phyloP scores from a whole-genome alignment of 2,329 filamentous ascomycete genomes.

The Cephalotrichum gorgonifer region DNA sequence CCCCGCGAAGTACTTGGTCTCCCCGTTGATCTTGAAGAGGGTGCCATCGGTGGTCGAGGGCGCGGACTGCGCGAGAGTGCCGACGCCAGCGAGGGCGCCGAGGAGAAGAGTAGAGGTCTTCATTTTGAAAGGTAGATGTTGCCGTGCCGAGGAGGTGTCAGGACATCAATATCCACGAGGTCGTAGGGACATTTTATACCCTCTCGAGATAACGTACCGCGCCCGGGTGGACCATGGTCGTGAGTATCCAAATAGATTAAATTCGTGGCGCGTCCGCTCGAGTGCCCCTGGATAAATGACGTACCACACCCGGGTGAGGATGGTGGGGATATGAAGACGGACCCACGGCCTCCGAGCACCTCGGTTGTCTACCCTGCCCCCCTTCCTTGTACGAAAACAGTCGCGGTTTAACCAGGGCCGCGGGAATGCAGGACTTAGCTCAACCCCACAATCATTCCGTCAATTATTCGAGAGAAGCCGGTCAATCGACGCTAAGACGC shows the following conservation, averaged over 20 bases:
- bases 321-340: slow-evolving; percentile 2
- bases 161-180: background rate
- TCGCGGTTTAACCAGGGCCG: no score
- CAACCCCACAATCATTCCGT: background rate
- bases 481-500: background rate
- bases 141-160: background rate
- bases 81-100: background rate
- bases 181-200: background rate
- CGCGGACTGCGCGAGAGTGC: slow-evolving; percentile 6
- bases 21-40: slow-evolving; percentile 31
- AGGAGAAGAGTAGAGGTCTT: background rate
- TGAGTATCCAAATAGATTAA: background rate
- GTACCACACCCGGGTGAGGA: background rate
- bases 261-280: background rate
- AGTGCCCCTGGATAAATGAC: slow-evolving; percentile 2
- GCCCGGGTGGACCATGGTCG: no score
- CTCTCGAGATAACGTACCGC: no score
- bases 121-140: background rate
- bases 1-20: slow-evolving; percentile 37
- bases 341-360: slow-evolving; percentile 3
- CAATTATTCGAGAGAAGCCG: slow-evolving; percentile 1
- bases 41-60: slow-evolving; percentile 16
- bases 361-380: background rate
- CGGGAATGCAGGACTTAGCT: no score
- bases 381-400: no score